These are phyloP conservation scores for Copromyces sp. DNA, from an alignment of 495 filamentous ascomycete genomes.

Conservation along the genomic window DNA sequence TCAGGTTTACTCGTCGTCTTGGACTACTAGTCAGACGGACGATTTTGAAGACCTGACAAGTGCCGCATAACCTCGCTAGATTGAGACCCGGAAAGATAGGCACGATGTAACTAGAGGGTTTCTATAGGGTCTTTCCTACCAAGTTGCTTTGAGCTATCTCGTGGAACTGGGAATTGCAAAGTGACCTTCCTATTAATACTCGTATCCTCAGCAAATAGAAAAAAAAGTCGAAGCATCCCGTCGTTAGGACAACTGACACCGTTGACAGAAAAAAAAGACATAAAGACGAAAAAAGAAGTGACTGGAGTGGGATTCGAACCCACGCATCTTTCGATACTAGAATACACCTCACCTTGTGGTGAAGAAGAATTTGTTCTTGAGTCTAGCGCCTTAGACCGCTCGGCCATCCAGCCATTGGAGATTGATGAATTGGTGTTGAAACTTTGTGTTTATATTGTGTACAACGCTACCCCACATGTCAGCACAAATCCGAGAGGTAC, in stretches of 20 bases:
- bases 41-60: no score
- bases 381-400: conserved; percentile 27
- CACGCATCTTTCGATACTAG: conserved; percentile 26
- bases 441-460: neutral
- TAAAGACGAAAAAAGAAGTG: conserved; percentile 8
- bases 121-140: no score
- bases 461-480: neutral
- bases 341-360: conserved; percentile 9
- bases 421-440: neutral
- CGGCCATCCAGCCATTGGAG: conserved; percentile 20
- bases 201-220: no score
- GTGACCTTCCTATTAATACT: neutral
- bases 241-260: no score
- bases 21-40: no score
- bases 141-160: no score
- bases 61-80: neutral
- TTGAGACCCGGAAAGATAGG: neutral
- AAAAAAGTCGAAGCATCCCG: neutral
- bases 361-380: conserved; percentile 16
- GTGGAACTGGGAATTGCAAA: no score
- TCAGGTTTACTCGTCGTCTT: no score
- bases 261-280: neutral
- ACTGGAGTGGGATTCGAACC: conserved; percentile 27
- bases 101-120: no score
- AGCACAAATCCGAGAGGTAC: no score